These are phyloP conservation scores for Hibiscus syriacus DNA, from an alignment of 345 rosid genomes.

Conservation along the genomic window DNA sequence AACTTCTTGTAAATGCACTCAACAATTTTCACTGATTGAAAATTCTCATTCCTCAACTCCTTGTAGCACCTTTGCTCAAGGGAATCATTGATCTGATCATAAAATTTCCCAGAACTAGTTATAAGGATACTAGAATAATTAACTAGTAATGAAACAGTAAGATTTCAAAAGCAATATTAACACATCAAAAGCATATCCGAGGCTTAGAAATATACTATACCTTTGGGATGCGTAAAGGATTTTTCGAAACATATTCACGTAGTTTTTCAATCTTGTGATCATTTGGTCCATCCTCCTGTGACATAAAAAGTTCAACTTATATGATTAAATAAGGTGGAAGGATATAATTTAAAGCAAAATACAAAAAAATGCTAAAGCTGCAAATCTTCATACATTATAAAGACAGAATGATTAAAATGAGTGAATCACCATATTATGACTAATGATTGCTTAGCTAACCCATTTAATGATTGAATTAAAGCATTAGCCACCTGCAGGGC, in stretches of 20 bases:
- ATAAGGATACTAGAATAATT: neutral
- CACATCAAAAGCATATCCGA: conserved; percentile 3
- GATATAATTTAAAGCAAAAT: neutral
- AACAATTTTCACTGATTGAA: conserved; percentile 66
- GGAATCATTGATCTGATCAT: conserved; percentile 62
- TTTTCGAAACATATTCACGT: conserved; percentile 90
- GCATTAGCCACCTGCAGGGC: neutral
- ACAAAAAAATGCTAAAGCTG: neutral
- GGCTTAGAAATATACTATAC: conserved; percentile 31
- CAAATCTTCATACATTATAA: neutral
- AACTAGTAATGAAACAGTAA: no score
- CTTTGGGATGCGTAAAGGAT: conserved; percentile 91
- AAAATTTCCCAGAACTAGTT: conserved; percentile 13
- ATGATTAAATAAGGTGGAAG: neutral
- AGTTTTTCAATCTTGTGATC: conserved; percentile 87
- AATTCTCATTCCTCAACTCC: conserved; percentile 87
- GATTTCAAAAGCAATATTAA: no score
- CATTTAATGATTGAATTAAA: neutral
- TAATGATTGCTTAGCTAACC: neutral
- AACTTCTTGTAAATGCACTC: conserved; percentile 84
- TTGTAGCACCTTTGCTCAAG: conserved; percentile 98
- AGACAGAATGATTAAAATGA: conserved; percentile 2
- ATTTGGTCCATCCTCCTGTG: conserved; percentile 82
- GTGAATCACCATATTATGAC: neutral
- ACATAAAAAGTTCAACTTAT: conserved; percentile 7